These are phyloP conservation scores for Apiospora malaysiana DNA, from an alignment of 2,329 filamentous ascomycete species.

Conservation along the genomic window DNA sequence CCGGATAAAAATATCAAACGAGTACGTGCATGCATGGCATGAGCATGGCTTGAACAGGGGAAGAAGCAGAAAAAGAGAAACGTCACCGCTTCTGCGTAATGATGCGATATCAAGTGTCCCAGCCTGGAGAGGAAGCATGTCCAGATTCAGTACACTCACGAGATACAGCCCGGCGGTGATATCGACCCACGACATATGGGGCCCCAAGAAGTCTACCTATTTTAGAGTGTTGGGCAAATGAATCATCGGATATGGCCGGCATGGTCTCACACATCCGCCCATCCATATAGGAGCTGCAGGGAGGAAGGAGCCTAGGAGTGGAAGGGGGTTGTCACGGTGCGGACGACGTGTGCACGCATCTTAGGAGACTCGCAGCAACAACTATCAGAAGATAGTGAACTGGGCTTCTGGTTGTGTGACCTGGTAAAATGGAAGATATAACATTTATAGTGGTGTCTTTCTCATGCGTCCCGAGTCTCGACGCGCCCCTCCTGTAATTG, in stretches of 20 bases:
- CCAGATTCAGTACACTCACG: neutral
- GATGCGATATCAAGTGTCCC: neutral
- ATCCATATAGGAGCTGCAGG: neutral
- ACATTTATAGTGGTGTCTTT: neutral
- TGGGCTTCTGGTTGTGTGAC: neutral
- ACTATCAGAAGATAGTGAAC: neutral
- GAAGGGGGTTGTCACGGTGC: neutral
- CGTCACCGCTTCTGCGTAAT: too few species aligned
- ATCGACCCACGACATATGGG: neutral
- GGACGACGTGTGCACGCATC: neutral
- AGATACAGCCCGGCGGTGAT: neutral
- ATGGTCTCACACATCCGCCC: neutral
- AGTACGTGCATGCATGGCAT: neutral
- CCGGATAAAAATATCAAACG: too few species aligned
- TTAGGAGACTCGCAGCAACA: neutral
- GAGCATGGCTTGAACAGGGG: too few species aligned
- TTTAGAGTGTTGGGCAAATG: neutral
- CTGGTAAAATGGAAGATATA: neutral
- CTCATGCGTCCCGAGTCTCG: constrained; percentile 1
- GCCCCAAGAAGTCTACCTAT: neutral
- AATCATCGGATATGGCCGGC: neutral
- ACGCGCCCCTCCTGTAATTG: neutral
- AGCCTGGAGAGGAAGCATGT: neutral
- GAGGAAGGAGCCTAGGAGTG: neutral
- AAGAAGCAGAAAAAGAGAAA: too few species aligned